Percentiles rank a stretch among this genome's conserved stretches.
Conservation (phyloP, 441 rosid species). For the Capsella rubella region DNA sequence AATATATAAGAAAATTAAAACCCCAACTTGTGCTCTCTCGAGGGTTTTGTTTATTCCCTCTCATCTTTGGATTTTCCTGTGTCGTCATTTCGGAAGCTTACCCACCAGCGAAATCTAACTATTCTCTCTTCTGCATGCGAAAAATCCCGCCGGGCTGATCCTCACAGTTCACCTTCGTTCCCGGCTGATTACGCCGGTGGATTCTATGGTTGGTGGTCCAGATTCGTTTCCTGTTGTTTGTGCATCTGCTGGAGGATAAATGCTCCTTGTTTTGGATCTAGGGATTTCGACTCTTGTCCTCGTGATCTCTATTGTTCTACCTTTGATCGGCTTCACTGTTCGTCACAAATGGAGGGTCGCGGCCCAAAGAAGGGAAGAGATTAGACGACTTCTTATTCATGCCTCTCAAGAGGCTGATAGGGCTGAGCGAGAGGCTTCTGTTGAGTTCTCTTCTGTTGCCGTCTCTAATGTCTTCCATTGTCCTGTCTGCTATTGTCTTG, state of each 20-base stretch:
- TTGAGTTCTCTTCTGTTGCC: slow-evolving; percentile 49
- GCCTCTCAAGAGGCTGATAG: slow-evolving; percentile 91
- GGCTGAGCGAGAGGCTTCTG: slow-evolving; percentile 80
- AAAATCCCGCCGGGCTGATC: slow-evolving; percentile 14
- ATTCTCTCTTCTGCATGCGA: slow-evolving; percentile 49
- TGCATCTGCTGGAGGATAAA: slow-evolving; percentile 63
- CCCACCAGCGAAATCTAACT: slow-evolving; percentile 36
- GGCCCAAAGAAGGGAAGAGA: slow-evolving; percentile 68
- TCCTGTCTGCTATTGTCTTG: slow-evolving; percentile 74
- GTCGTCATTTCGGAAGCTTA: slow-evolving; percentile 35
- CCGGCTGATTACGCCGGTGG: slow-evolving; percentile 31
- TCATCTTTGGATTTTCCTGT: slow-evolving; percentile 29
- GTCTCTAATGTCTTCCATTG: slow-evolving; percentile 56
- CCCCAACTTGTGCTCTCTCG: slow-evolving; percentile 34
- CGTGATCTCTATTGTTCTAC: slow-evolving; percentile 54
- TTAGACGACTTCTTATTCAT: slow-evolving; percentile 69
- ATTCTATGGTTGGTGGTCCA: slow-evolving; percentile 61
- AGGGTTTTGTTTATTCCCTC: slow-evolving; percentile 24
- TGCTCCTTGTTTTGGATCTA: slow-evolving; percentile 80
- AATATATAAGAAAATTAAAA: not conserved
- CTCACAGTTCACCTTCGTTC: slow-evolving; percentile 2
- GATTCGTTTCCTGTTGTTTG: slow-evolving; percentile 49
- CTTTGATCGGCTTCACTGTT: slow-evolving; percentile 52
- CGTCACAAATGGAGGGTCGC: slow-evolving; percentile 77
- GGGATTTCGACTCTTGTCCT: slow-evolving; percentile 84